Evolutionary conservation across 164 flowering plant genomes (phyloP).

Genomic region (Amborella trichopoda): DNA sequence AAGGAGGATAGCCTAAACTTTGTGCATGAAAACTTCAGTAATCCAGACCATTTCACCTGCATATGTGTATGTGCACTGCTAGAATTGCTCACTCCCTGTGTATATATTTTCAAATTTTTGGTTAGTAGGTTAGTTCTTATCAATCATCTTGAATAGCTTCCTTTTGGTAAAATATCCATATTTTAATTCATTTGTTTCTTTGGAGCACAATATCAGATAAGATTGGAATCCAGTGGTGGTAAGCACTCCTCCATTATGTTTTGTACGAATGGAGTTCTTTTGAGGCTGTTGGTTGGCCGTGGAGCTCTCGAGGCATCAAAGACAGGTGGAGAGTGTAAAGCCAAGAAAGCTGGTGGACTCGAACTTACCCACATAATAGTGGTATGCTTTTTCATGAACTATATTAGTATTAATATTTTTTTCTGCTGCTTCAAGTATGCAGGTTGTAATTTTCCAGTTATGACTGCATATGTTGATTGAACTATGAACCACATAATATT

Average conservation of each 20-base stretch:
- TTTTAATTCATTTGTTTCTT: background rate
- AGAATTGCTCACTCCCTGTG: background rate
- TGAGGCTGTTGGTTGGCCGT: constrained; percentile 56
- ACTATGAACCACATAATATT: no score
- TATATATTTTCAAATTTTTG: background rate
- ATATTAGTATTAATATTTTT: no score
- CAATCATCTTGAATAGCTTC: no score
- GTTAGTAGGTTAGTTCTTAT: no score
- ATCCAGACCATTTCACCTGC: no score
- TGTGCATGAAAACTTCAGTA: no score
- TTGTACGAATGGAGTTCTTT: constrained; percentile 86
- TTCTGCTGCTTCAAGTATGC: no score
- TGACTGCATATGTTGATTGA: no score
- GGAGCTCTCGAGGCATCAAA: constrained; percentile 20
- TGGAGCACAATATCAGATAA: constrained; percentile 35
- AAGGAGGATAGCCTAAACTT: no score
- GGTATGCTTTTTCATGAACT: constrained; percentile 39
- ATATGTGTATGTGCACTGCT: no score
- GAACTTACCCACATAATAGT: constrained; percentile 83
- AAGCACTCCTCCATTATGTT: constrained; percentile 73
- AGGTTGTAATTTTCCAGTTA: no score
- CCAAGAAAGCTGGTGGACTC: constrained; percentile 12
- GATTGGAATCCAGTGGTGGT: constrained; percentile 86
- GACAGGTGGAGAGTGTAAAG: constrained; percentile 13
- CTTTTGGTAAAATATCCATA: background rate